phyloP scores from a whole-genome alignment of 2,329 filamentous ascomycete species.

The Chaetomium globosum region DNA sequence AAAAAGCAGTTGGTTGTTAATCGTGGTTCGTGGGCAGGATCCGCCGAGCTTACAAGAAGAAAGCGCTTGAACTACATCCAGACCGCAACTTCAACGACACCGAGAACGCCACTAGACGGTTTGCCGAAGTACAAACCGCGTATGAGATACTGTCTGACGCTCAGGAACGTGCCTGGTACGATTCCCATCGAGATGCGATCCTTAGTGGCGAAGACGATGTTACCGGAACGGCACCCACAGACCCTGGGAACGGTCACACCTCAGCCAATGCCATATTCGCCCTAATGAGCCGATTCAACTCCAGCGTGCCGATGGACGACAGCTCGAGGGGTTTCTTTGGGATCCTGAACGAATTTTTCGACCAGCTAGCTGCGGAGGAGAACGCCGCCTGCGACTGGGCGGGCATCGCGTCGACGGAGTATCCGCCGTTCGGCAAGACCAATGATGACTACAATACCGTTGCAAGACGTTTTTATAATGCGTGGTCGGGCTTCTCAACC shows the following conservation, averaged over 20 bases:
- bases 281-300: constrained; percentile 79
- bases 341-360: constrained; percentile 74
- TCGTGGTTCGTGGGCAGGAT: constrained; percentile 58
- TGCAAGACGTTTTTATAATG: constrained; percentile 77
- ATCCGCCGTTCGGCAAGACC: constrained; percentile 82
- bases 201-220: constrained; percentile 63
- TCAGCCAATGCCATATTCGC: constrained; percentile 77
- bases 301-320: constrained; percentile 77
- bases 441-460: constrained; percentile 73
- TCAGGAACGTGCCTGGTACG: constrained; percentile 96
- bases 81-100: constrained; percentile 89
- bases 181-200: constrained; percentile 87
- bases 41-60: constrained; percentile 88
- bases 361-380: constrained; percentile 79
- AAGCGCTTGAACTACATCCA: constrained; percentile 90
- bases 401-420: constrained; percentile 61
- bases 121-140: constrained; percentile 89
- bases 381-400: constrained; percentile 72
- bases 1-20: neutral
- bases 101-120: constrained; percentile 78
- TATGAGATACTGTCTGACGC: constrained; percentile 96
- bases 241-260: constrained; percentile 69
- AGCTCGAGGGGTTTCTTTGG: constrained; percentile 82
- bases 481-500: constrained; percentile 81
- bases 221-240: constrained; percentile 42